Evolutionary conservation across 768 basidiomycete species (phyloP).

Genomic region (Mycena filopes): DNA sequence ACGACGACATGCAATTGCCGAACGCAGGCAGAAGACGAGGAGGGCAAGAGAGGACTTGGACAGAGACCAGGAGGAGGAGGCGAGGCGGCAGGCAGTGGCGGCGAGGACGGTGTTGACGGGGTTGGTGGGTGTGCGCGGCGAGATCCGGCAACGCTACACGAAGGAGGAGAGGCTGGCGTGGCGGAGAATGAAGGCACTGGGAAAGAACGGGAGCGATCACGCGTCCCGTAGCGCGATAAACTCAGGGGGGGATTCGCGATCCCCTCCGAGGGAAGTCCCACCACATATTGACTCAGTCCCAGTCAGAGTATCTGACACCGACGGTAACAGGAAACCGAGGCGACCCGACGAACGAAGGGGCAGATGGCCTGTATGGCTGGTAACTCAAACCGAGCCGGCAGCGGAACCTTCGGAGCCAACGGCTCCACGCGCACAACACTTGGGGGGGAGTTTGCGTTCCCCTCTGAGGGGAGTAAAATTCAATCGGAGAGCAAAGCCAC

Average conservation of each 20-base stretch:
- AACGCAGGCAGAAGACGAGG: not conserved
- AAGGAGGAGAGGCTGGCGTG: constrained; percentile 6
- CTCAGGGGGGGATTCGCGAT: constrained; percentile 25
- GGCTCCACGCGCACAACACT: constrained; percentile 8
- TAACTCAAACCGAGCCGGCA: constrained; percentile 1
- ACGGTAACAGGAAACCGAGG: constrained; percentile 1
- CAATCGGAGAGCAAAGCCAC: not conserved
- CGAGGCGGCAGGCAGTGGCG: too few species aligned
- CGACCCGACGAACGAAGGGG: not conserved
- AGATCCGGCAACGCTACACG: not conserved
- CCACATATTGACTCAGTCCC: not conserved
- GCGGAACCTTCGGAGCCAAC: not conserved
- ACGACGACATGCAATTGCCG: constrained; percentile 11
- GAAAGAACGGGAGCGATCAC: not conserved
- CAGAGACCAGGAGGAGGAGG: not conserved
- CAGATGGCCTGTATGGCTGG: not conserved
- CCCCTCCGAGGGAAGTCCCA: constrained; percentile 26
- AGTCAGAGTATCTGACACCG: constrained; percentile 14
- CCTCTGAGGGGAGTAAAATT: constrained; percentile 20
- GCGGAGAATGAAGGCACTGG: constrained; percentile 1
- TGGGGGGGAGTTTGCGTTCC: constrained; percentile 13
- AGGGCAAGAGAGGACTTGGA: not conserved
- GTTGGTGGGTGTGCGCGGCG: constrained; percentile 2
- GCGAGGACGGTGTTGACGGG: not conserved
- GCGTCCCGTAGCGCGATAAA: constrained; percentile 9